Conservation (phyloP, 768 basidiomycete species). For the Macrolepiota fuliginosa region DNA sequence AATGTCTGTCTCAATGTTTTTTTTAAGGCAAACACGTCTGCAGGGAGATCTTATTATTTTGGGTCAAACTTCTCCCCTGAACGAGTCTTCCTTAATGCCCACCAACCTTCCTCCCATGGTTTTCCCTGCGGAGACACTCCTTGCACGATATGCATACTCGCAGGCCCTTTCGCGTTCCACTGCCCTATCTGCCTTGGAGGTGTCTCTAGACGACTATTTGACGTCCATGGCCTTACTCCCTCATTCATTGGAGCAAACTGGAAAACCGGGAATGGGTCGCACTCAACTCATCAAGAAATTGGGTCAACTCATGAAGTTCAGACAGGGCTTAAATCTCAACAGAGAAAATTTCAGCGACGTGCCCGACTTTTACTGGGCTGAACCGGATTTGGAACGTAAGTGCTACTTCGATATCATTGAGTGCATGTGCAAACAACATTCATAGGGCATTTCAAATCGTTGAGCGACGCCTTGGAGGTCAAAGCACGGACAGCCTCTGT, state of each 20-base stretch:
- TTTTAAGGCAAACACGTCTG: conserved; percentile 71
- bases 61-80: conserved; percentile 64
- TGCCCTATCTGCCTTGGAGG: conserved; percentile 83
- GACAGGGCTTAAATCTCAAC: conserved; percentile 90
- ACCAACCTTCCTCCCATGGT: conserved; percentile 46
- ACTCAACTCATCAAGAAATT: conserved; percentile 88
- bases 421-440: not conserved
- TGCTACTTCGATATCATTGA: not conserved
- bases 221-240: conserved; percentile 81
- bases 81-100: conserved; percentile 44
- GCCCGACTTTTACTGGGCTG: conserved; percentile 93
- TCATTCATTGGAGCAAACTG: conserved; percentile 69
- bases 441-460: conserved; percentile 76
- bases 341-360: conserved; percentile 86
- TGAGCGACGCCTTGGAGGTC: conserved; percentile 86
- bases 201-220: conserved; percentile 78
- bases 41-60: conserved; percentile 93
- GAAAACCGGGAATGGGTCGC: conserved; percentile 80
- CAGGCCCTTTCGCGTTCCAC: conserved; percentile 91
- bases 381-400: conserved; percentile 84
- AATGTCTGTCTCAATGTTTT: conserved; percentile 2
- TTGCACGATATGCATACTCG: conserved; percentile 89
- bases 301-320: conserved; percentile 87
- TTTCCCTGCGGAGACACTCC: conserved; percentile 67
- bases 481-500: conserved; percentile 75